These are phyloP conservation scores for Elymus sibiricus DNA, from an alignment of 176 grass and related monocot genomes.

Conservation along the genomic window DNA sequence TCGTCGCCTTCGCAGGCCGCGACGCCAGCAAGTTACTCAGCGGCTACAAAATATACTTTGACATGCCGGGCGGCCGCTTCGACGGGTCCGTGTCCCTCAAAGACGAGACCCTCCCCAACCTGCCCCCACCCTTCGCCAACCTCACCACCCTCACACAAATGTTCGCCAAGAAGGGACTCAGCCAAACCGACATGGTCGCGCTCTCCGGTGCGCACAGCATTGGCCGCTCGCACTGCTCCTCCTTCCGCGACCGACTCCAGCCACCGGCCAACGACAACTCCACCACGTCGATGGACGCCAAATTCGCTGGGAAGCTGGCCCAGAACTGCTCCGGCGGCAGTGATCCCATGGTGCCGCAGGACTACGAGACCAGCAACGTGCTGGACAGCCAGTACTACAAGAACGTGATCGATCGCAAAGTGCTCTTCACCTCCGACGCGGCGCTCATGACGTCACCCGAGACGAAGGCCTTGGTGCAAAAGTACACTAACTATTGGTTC, in stretches of 20 bases:
- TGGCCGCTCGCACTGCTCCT: slow-evolving; percentile 32
- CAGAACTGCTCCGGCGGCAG: neutral
- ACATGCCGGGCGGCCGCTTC: slow-evolving; percentile 36
- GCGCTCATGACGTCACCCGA: too few species aligned
- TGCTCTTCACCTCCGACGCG: too few species aligned
- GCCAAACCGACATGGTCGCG: slow-evolving; percentile 14
- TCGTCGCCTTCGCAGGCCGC: slow-evolving; percentile 48
- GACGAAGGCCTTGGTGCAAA: too few species aligned
- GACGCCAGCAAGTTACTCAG: slow-evolving; percentile 31
- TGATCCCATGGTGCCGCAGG: neutral
- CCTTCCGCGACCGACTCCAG: slow-evolving; percentile 18
- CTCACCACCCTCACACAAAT: neutral
- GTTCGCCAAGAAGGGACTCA: slow-evolving; percentile 34
- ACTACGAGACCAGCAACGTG: neutral
- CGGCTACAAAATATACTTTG: neutral
- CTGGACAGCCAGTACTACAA: slow-evolving; percentile 39
- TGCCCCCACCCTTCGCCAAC: slow-evolving; percentile 11
- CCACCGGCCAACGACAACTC: slow-evolving; percentile 5
- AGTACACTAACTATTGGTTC: too few species aligned
- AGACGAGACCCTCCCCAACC: neutral
- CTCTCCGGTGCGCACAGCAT: slow-evolving; percentile 44
- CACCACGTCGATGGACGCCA: neutral
- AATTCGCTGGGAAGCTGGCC: neutral
- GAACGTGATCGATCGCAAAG: too few species aligned
- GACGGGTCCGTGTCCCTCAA: slow-evolving; percentile 17